A percentile compares a stretch with the other conserved stretches of the same genome.
These are phyloP conservation scores for Corynespora cassiicola DNA, from an alignment of 2,329 filamentous ascomycete genomes.

Conservation along the genomic window DNA sequence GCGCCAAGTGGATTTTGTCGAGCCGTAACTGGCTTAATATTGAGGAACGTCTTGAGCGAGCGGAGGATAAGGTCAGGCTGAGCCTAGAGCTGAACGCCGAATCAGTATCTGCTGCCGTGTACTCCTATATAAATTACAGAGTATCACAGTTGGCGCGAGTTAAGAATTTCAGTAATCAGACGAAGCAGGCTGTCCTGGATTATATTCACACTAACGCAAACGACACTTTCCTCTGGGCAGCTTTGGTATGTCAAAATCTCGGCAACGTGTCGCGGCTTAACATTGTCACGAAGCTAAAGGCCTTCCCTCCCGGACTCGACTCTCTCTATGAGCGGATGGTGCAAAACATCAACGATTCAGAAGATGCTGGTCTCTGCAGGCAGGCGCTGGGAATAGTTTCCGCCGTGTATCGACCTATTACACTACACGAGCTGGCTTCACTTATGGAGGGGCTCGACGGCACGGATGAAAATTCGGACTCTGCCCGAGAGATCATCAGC, in stretches of 20 bases:
- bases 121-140: constrained; percentile 44
- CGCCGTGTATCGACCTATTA: constrained; percentile 45
- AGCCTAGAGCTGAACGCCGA: constrained; percentile 41
- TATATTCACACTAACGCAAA: constrained; percentile 40
- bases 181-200: constrained; percentile 5
- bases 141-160: constrained; percentile 30
- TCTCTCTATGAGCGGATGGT: constrained; percentile 49
- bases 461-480: constrained; percentile 12
- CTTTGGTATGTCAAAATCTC: constrained; percentile 41
- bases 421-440: constrained; percentile 38
- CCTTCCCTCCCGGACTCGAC: constrained; percentile 45
- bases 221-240: constrained; percentile 46
- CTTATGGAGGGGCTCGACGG: constrained; percentile 18
- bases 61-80: constrained; percentile 27
- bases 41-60: constrained; percentile 32
- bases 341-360: constrained; percentile 30
- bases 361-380: constrained; percentile 37
- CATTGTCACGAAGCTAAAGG: constrained; percentile 13
- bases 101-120: constrained; percentile 40
- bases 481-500: constrained; percentile 32
- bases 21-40: constrained; percentile 52
- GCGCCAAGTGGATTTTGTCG: constrained; percentile 24
- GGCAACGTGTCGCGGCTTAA: constrained; percentile 16
- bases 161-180: constrained; percentile 23
- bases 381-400: constrained; percentile 41